Percentiles rank a stretch among this genome's conserved stretches.
phyloP scores from a whole-genome alignment of 305 asterid species.

The Striga hermonthica region DNA sequence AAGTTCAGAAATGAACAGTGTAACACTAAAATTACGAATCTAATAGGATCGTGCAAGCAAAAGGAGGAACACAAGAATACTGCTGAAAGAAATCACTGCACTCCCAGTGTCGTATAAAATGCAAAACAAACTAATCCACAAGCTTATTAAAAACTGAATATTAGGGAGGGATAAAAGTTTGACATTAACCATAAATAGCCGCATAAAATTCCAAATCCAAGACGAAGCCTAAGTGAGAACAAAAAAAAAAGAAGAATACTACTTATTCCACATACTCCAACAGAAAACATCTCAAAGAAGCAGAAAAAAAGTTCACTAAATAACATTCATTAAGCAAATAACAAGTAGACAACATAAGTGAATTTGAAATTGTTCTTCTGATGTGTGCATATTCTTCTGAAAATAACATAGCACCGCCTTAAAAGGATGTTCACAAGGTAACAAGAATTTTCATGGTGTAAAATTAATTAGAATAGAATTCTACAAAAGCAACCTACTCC shows the following conservation, averaged over 20 bases:
- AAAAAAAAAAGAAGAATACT: no score
- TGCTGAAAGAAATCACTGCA: background rate
- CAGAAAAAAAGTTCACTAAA: no score
- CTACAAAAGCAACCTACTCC: background rate
- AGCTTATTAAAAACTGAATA: no score
- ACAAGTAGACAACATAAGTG: background rate
- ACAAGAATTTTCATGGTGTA: background rate
- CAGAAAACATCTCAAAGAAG: no score
- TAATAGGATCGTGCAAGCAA: background rate
- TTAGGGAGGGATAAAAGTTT: no score
- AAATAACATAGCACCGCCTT: background rate
- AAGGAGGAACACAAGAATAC: background rate
- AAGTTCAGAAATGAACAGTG: background rate
- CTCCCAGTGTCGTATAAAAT: background rate
- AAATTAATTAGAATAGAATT: background rate
- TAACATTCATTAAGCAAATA: no score
- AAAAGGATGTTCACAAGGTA: slow-evolving; percentile 7
- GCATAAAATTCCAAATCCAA: no score
- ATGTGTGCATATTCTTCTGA: slow-evolving; percentile 8
- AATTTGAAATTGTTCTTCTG: background rate
- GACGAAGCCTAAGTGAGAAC: no score
- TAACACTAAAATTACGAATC: no score
- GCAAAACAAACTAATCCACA: background rate
- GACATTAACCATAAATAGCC: no score
- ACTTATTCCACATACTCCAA: no score